Conservation (phyloP, 352 stramenopile species). For the Peronospora farinosa region DNA sequence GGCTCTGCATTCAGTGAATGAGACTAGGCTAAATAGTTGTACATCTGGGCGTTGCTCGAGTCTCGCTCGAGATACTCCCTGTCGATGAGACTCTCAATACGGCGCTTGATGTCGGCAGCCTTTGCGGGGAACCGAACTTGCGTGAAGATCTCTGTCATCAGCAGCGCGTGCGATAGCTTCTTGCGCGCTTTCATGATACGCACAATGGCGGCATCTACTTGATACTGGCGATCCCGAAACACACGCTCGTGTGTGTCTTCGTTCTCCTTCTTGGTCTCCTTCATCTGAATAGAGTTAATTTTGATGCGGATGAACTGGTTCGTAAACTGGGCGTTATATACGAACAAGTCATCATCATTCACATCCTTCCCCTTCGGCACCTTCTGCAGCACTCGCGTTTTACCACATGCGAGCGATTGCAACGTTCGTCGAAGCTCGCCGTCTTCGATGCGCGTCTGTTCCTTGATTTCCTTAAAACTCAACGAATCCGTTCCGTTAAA, state of each 20-base stretch:
- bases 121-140: conserved; percentile 89
- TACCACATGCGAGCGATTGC: conserved; percentile 86
- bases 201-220: conserved; percentile 94
- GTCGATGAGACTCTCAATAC: conserved; percentile 87
- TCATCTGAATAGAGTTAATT: conserved; percentile 94
- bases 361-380: conserved; percentile 83
- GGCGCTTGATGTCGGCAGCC: conserved; percentile 79
- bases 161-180: conserved; percentile 90
- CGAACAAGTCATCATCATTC: conserved; percentile 76
- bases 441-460: conserved; percentile 85
- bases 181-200: conserved; percentile 99
- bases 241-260: conserved; percentile 91
- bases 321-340: conserved; percentile 82
- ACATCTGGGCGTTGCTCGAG: conserved; percentile 70
- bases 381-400: conserved; percentile 87
- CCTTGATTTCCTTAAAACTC: conserved; percentile 83
- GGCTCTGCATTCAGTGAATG: conserved; percentile 5
- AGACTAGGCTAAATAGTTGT: conserved; percentile 80
- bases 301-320: conserved; percentile 89
- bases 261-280: conserved; percentile 91
- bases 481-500: conserved; percentile 68
- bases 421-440: conserved; percentile 86
- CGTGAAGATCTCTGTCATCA: conserved; percentile 94
- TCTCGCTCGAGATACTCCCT: conserved; percentile 86
- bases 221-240: conserved; percentile 90